Conservation (phyloP, 2,329 filamentous ascomycete genomes). For the Pseudogymnoascus sp. region DNA sequence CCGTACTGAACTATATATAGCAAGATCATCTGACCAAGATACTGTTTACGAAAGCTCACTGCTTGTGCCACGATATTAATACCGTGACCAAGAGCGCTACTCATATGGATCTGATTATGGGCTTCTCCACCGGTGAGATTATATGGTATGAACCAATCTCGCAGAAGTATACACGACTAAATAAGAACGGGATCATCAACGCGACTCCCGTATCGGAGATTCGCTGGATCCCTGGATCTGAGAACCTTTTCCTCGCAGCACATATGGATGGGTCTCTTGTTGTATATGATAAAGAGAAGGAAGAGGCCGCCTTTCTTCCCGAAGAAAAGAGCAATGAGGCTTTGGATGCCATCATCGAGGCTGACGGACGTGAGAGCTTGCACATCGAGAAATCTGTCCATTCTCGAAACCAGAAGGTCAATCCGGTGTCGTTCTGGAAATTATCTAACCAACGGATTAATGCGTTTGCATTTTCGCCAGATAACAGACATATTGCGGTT, state of each 20-base stretch:
- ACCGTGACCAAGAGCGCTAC: slow-evolving; percentile 64
- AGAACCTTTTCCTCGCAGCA: slow-evolving; percentile 83
- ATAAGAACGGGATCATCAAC: slow-evolving; percentile 94
- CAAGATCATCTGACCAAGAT: slow-evolving; percentile 86
- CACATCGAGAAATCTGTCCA: slow-evolving; percentile 84
- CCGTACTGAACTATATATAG: not conserved
- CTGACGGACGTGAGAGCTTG: slow-evolving; percentile 39
- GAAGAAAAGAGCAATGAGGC: slow-evolving; percentile 39
- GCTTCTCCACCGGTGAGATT: slow-evolving; percentile 92
- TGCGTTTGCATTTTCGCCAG: slow-evolving; percentile 84
- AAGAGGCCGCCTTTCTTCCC: slow-evolving; percentile 69
- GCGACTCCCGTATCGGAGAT: slow-evolving; percentile 78
- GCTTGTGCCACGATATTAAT: slow-evolving; percentile 90
- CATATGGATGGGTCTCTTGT: slow-evolving; percentile 87
- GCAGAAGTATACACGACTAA: slow-evolving; percentile 88
- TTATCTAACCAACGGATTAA: slow-evolving; percentile 86
- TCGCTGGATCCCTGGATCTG: slow-evolving; percentile 87
- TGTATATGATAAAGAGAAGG: slow-evolving; percentile 96
- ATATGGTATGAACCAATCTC: slow-evolving; percentile 98
- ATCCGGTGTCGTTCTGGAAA: slow-evolving; percentile 89
- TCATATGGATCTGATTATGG: slow-evolving; percentile 88
- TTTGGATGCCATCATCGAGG: slow-evolving; percentile 7
- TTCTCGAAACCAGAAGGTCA: slow-evolving; percentile 86
- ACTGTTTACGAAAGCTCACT: slow-evolving; percentile 92
- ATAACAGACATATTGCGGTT: slow-evolving; percentile 76